phyloP scores from a whole-genome alignment of 306 rosid species.

The Luffa acutangula region DNA sequence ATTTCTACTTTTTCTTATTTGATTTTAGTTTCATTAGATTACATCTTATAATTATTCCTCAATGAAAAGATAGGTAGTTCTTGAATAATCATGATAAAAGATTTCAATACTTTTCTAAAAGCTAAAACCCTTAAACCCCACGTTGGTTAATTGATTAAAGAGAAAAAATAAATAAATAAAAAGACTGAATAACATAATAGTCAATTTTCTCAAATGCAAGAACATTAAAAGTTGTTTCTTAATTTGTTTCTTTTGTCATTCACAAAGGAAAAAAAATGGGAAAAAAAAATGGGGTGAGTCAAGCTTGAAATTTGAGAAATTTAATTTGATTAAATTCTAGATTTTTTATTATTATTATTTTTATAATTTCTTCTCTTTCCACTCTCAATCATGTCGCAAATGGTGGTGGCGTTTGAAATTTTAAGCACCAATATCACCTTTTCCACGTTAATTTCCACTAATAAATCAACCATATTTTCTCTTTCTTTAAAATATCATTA shows the following conservation, averaged over 20 bases:
- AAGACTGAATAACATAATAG: background rate
- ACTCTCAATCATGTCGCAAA: slow-evolving; percentile 2
- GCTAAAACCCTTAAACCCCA: background rate
- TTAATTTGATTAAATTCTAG: background rate
- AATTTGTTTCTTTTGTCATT: background rate
- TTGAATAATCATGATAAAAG: background rate
- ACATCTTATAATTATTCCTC: background rate
- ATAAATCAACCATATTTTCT: background rate
- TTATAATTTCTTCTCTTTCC: background rate
- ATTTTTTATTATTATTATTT: background rate
- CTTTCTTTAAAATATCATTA: background rate
- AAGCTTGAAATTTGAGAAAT: background rate
- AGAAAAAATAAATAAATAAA: background rate
- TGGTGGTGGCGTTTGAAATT: background rate
- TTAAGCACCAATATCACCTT: background rate
- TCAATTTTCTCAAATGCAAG: background rate
- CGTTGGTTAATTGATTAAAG: background rate
- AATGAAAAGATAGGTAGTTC: too few species aligned
- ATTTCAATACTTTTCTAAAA: background rate
- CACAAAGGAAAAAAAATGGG: background rate
- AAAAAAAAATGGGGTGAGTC: background rate
- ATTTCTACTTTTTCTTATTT: too few species aligned
- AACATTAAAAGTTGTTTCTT: background rate
- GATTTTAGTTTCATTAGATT: background rate
- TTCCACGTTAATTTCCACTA: background rate